Conservation (phyloP, 108 stramenopile species). For the Nitzschia sp. region DNA sequence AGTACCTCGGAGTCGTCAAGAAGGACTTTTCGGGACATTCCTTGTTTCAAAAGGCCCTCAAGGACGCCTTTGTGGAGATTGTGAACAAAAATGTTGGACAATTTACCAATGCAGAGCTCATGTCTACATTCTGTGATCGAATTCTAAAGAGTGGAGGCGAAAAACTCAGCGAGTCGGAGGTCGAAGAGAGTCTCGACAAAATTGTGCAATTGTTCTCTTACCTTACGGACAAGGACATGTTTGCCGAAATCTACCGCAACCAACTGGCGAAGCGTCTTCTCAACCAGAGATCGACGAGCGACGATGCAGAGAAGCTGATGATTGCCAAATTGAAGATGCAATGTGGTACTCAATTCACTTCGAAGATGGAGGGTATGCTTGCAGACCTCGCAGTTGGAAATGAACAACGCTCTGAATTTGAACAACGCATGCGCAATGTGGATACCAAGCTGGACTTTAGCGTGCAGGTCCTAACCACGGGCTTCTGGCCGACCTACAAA, state of each 20-base stretch:
- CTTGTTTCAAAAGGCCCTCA: constrained; percentile 98
- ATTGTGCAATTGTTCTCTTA: constrained; percentile 98
- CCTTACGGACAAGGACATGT: constrained; percentile 98
- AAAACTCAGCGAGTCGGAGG: constrained; percentile 93
- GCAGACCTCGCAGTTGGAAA: constrained; percentile 94
- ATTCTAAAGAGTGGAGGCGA: constrained; percentile 98
- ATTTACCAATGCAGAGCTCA: constrained; percentile 94
- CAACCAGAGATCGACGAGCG: constrained; percentile 94
- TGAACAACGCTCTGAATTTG: constrained; percentile 92
- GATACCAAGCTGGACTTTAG: constrained; percentile 79
- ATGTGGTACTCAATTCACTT: constrained; percentile 99
- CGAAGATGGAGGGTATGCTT: constrained; percentile 99
- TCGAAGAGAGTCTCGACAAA: constrained; percentile 91
- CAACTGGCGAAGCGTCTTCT: constrained; percentile 98
- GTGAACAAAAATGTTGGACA: constrained; percentile 97
- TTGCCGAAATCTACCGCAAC: constrained; percentile 98
- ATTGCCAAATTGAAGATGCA: constrained; percentile 98
- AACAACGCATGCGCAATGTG: constrained; percentile 65
- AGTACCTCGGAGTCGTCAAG: constrained; percentile 90
- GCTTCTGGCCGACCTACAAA: constrained; percentile 98
- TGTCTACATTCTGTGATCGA: constrained; percentile 98
- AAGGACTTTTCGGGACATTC: constrained; percentile 91
- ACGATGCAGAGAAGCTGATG: constrained; percentile 98
- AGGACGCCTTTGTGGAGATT: constrained; percentile 98
- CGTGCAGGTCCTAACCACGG: constrained; percentile 97